Conservation (phyloP, 345 rosid genomes). For the Theobroma cacao region DNA sequence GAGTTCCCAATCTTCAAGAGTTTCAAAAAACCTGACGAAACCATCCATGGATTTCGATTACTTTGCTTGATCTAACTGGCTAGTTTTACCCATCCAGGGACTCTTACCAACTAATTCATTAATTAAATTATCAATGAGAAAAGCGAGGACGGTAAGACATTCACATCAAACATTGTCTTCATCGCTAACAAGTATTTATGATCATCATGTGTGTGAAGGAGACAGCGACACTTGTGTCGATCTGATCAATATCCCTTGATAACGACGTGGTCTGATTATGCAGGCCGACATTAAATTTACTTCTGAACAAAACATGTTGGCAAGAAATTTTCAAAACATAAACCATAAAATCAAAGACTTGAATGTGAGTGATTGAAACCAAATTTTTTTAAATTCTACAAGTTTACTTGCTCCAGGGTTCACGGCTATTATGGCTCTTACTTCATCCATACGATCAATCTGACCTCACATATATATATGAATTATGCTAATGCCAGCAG, state of each 20-base stretch:
- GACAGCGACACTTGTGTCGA: background rate
- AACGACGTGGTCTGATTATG: background rate
- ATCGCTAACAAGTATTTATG: background rate
- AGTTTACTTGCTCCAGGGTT: background rate
- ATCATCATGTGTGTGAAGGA: background rate
- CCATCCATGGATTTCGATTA: background rate
- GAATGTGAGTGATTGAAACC: background rate
- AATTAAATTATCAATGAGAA: background rate
- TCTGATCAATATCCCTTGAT: constrained; percentile 5
- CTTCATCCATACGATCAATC: constrained; percentile 26
- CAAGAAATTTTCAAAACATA: background rate
- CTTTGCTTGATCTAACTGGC: constrained; percentile 5
- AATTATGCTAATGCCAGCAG: too few species aligned
- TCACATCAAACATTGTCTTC: constrained; percentile 15
- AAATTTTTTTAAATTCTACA: background rate
- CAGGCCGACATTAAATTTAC: background rate
- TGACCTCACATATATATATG: constrained; percentile 20
- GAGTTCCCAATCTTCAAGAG: background rate
- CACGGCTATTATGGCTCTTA: constrained; percentile 9
- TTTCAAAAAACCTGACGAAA: background rate
- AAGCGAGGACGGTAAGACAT: constrained; percentile 9
- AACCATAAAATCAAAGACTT: background rate
- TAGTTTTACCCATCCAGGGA: background rate
- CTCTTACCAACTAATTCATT: background rate
- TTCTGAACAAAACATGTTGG: background rate